Evolutionary conservation across 139 green algal genomes (phyloP).

Genomic region (Picochlorum sp.): DNA sequence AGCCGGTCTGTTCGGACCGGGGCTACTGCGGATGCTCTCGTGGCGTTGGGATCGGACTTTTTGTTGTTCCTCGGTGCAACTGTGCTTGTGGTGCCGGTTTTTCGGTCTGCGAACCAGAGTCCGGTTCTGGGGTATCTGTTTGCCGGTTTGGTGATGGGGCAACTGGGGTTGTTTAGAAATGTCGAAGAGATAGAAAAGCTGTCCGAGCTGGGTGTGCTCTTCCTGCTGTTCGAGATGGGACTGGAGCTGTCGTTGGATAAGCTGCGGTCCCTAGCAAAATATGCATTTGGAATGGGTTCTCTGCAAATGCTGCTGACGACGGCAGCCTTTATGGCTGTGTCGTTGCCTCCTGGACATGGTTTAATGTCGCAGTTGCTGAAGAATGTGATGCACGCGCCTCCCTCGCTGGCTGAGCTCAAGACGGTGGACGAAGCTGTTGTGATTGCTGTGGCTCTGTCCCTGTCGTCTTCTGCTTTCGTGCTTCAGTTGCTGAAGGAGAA

Average conservation of each 20-base stretch:
- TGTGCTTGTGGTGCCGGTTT: slow-evolving; percentile 83
- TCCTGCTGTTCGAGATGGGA: slow-evolving; percentile 97
- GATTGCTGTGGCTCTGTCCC: slow-evolving; percentile 76
- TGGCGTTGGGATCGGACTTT: slow-evolving; percentile 64
- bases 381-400: slow-evolving; percentile 35
- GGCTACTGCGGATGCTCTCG: slow-evolving; percentile 16
- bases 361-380: slow-evolving; percentile 77
- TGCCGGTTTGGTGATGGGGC: slow-evolving; percentile 72
- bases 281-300: slow-evolving; percentile 83
- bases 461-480: slow-evolving; percentile 84
- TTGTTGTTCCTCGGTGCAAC: slow-evolving; percentile 82
- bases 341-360: slow-evolving; percentile 60
- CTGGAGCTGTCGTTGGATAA: slow-evolving; percentile 84
- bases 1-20: too few relatives aligned
- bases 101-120: slow-evolving; percentile 73
- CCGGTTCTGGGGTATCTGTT: slow-evolving; percentile 89
- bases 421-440: slow-evolving; percentile 73
- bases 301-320: slow-evolving; percentile 69
- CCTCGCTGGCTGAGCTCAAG: slow-evolving; percentile 28
- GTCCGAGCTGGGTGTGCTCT: slow-evolving; percentile 88
- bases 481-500: slow-evolving; percentile 87
- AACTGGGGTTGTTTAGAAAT: slow-evolving; percentile 81
- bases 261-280: slow-evolving; percentile 83
- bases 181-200: slow-evolving; percentile 80
- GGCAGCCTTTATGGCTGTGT: slow-evolving; percentile 57